Conservation (phyloP, 352 stramenopile species). For the Phytophthora pistaciae region DNA sequence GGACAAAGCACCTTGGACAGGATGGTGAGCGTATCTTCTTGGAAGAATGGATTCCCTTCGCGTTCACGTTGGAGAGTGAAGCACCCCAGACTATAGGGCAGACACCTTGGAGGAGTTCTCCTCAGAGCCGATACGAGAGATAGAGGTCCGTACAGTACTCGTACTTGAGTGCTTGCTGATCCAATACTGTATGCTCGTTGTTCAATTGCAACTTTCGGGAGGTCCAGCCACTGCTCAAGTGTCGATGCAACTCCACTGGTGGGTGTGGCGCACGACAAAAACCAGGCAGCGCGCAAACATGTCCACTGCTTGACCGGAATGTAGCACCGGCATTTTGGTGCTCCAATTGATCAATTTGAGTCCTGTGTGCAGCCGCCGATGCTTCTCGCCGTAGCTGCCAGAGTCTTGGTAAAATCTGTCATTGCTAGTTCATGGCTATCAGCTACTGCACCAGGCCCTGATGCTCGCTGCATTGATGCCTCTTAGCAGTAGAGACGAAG, state of each 20-base stretch:
- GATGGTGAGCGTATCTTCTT: neutral
- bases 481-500: constrained; percentile 7
- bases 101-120: neutral
- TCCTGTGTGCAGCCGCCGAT: neutral
- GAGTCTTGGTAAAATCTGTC: neutral
- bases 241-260: constrained; percentile 12
- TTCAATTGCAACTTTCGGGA: constrained; percentile 19
- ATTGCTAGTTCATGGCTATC: neutral
- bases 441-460: neutral
- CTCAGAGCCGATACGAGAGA: neutral
- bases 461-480: neutral
- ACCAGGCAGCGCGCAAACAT: constrained; percentile 8
- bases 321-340: neutral
- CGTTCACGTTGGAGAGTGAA: neutral
- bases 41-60: too few relatives aligned
- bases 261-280: constrained; percentile 11
- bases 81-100: too few relatives aligned
- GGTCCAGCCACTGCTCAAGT: constrained; percentile 4
- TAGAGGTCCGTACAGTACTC: too few relatives aligned
- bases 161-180: neutral
- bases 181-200: constrained; percentile 13
- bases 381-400: neutral
- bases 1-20: constrained; percentile 1
- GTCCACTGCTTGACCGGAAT: neutral
- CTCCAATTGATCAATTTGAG: neutral